A percentile compares a stretch with the other conserved stretches of the same genome.
These are phyloP conservation scores for Didymella keratinophila DNA, from an alignment of 2,329 filamentous ascomycete species.

Conservation along the genomic window DNA sequence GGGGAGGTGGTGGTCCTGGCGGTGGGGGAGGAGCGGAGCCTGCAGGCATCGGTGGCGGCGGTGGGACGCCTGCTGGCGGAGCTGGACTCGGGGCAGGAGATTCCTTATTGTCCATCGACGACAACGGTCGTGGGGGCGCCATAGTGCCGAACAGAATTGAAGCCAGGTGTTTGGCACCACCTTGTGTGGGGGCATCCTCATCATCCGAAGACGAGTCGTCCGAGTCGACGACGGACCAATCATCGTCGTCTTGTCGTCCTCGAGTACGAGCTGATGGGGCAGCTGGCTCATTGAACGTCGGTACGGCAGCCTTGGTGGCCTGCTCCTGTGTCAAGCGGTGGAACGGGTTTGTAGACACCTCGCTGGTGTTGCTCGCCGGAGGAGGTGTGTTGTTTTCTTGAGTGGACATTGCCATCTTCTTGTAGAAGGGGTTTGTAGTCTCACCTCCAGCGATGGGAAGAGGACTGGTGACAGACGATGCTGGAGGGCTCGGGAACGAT, in stretches of 20 bases:
- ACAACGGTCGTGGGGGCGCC: conserved; percentile 88
- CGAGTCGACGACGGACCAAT: conserved; percentile 83
- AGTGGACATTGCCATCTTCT: conserved; percentile 79
- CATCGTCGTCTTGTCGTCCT: conserved; percentile 70
- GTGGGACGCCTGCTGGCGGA: conserved; percentile 55
- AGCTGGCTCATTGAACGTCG: conserved; percentile 54
- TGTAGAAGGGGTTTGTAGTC: conserved; percentile 95
- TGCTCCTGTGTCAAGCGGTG: conserved; percentile 78
- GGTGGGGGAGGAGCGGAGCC: conserved; percentile 55
- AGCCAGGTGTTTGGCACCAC: conserved; percentile 89
- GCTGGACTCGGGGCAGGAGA: conserved; percentile 54
- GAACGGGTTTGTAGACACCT: conserved; percentile 87
- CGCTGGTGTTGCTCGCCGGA: conserved; percentile 51
- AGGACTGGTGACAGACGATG: conserved; percentile 59
- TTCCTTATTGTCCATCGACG: conserved; percentile 77
- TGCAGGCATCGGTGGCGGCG: conserved; percentile 61
- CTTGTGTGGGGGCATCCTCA: conserved; percentile 79
- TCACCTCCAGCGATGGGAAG: conserved; percentile 68
- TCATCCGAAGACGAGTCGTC: conserved; percentile 73
- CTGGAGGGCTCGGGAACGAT: conserved; percentile 54
- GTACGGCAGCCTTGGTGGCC: conserved; percentile 56
- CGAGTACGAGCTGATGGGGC: conserved; percentile 62
- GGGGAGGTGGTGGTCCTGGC: conserved; percentile 59
- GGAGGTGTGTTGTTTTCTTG: conserved; percentile 57
- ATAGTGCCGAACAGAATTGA: conserved; percentile 97